A percentile compares a stretch with the other conserved stretches of the same genome.
Conservation (phyloP, 2,329 filamentous ascomycete genomes). For the Trichocomaceae sp. region DNA sequence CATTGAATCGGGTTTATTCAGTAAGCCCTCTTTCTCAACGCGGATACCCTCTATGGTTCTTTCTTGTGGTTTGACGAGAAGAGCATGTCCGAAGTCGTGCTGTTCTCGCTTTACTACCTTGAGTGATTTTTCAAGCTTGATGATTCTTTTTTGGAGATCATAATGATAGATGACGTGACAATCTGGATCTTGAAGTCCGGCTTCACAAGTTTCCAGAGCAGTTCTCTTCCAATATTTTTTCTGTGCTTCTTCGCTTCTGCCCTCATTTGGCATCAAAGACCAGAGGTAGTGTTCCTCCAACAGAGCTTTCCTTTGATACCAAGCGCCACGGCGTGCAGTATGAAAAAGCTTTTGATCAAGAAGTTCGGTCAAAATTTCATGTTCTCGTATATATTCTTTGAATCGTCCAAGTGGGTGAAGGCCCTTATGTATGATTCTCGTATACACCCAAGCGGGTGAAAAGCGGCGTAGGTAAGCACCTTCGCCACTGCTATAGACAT, state of each 20-base stretch:
- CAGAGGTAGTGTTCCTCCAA: constrained; percentile 95
- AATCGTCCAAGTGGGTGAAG: constrained; percentile 70
- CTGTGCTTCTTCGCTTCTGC: constrained; percentile 51
- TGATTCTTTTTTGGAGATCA: constrained; percentile 87
- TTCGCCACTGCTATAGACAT: constrained; percentile 72
- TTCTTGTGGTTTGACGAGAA: constrained; percentile 67
- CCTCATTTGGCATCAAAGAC: constrained; percentile 46
- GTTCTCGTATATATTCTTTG: constrained; percentile 72
- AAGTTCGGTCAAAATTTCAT: constrained; percentile 66
- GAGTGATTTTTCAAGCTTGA: constrained; percentile 78
- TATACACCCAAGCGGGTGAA: constrained; percentile 88
- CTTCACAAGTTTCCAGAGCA: constrained; percentile 74
- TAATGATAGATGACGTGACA: constrained; percentile 93
- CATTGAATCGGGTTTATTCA: constrained; percentile 9
- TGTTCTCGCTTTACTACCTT: constrained; percentile 78
- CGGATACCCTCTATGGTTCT: constrained; percentile 71
- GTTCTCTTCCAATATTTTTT: constrained; percentile 77
- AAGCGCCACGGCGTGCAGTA: constrained; percentile 71
- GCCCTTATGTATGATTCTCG: constrained; percentile 84
- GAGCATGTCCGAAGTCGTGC: constrained; percentile 86
- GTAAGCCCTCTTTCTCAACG: constrained; percentile 52
- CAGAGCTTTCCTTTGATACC: constrained; percentile 93
- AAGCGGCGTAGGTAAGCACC: constrained; percentile 84
- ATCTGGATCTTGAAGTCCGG: constrained; percentile 75
- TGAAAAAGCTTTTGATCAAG: constrained; percentile 80